A percentile compares a stretch with the other conserved stretches of the same genome.
Evolutionary conservation across 495 filamentous ascomycete genomes (phyloP).

Genomic region (Annulohypoxylon nitens): DNA sequence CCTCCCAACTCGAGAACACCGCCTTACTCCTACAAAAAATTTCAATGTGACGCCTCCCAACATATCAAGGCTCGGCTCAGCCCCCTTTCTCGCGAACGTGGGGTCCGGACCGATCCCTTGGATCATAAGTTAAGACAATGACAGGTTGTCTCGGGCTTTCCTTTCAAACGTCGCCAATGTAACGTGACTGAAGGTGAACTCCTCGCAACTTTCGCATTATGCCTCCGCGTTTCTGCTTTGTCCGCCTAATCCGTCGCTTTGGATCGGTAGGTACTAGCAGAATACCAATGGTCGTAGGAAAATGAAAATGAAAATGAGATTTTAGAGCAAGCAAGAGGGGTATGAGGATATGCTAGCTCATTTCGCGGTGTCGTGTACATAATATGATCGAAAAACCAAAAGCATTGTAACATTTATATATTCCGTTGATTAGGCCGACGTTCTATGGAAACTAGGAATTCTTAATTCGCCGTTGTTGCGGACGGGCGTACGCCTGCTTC

Average conservation of each 20-base stretch:
- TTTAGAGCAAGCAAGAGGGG: conserved; percentile 10
- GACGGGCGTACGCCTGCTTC: conserved; percentile 55
- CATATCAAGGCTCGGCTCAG: not conserved
- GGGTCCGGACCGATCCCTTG: conserved; percentile 4
- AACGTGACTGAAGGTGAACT: conserved; percentile 18
- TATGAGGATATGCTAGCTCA: conserved; percentile 29
- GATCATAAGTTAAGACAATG: conserved; percentile 16
- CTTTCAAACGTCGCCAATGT: not conserved
- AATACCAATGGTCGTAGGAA: not conserved
- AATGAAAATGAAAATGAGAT: conserved; percentile 5
- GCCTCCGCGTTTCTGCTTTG: not conserved
- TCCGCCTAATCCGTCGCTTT: not conserved
- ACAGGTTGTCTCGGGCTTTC: conserved; percentile 6
- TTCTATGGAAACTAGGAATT: conserved; percentile 43
- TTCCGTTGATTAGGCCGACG: conserved; percentile 42
- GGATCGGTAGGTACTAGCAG: conserved; percentile 4
- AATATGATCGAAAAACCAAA: conserved; percentile 23
- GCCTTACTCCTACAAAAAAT: conserved; percentile 24
- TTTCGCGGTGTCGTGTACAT: conserved; percentile 37
- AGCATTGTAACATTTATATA: conserved; percentile 46
- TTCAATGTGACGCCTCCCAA: conserved; percentile 21
- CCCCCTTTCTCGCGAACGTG: conserved; percentile 12
- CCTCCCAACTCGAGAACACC: conserved; percentile 10
- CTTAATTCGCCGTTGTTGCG: conserved; percentile 43
- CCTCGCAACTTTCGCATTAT: conserved; percentile 2